Evolutionary conservation across 768 basidiomycete genomes (phyloP).

Genomic region (Phaeotremella skinneri): DNA sequence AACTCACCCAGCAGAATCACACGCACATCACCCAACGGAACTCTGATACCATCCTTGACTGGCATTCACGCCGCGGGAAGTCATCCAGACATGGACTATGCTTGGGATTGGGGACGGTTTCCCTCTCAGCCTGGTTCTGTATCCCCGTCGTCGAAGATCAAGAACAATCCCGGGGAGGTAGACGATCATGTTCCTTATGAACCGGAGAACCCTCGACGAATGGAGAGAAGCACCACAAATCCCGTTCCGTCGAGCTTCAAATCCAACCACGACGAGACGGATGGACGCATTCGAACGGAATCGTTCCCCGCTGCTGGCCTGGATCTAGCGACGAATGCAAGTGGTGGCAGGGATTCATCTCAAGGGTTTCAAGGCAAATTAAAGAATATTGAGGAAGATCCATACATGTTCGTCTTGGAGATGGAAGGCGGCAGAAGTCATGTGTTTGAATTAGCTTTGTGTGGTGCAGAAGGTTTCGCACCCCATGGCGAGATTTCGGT

Average conservation of each 20-base stretch:
- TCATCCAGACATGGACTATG: slow-evolving; percentile 60
- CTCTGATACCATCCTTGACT: slow-evolving; percentile 11
- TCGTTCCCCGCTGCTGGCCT: background rate
- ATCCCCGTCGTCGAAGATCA: background rate
- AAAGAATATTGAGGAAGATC: slow-evolving; percentile 62
- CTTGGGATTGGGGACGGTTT: slow-evolving; percentile 93
- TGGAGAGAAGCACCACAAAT: background rate
- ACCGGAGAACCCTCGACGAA: slow-evolving; percentile 3
- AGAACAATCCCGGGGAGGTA: slow-evolving; percentile 14
- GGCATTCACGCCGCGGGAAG: slow-evolving; percentile 3
- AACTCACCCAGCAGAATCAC: slow-evolving; percentile 2
- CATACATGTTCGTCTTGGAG: slow-evolving; percentile 63
- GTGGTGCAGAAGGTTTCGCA: slow-evolving; percentile 52
- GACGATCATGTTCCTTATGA: slow-evolving; percentile 4
- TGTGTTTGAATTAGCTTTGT: slow-evolving; percentile 69
- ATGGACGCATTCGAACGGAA: slow-evolving; percentile 9
- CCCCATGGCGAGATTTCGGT: slow-evolving; percentile 6
- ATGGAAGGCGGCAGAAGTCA: slow-evolving; percentile 61
- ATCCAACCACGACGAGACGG: slow-evolving; percentile 32
- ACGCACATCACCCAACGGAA: slow-evolving; percentile 20
- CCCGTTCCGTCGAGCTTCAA: background rate
- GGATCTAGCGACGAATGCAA: background rate
- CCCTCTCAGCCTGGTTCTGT: slow-evolving; percentile 72
- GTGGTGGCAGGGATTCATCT: background rate
- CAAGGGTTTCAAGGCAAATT: slow-evolving; percentile 55